These are phyloP conservation scores for Sabuloglossum arenarium DNA, from an alignment of 495 filamentous ascomycete species.

Conservation along the genomic window DNA sequence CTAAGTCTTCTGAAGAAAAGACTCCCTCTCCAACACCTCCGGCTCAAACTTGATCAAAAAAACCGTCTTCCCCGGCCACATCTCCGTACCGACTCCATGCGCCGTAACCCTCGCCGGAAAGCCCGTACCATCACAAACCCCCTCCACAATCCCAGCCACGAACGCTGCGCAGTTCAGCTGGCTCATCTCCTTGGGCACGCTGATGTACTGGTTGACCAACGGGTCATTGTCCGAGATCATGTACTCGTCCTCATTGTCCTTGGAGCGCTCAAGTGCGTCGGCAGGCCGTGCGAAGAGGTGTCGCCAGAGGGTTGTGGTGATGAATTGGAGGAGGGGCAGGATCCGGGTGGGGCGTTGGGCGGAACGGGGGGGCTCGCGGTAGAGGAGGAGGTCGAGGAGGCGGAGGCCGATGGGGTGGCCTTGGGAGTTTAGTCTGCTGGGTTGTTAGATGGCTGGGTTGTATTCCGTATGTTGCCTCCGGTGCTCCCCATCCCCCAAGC, in stretches of 20 bases:
- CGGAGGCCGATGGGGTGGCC: slow-evolving; percentile 89
- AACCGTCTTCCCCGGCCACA: slow-evolving; percentile 91
- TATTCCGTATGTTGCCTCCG: not conserved
- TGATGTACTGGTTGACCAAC: slow-evolving; percentile 80
- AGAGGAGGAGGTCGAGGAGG: slow-evolving; percentile 85
- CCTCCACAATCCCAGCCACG: slow-evolving; percentile 89
- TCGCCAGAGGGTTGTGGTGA: slow-evolving; percentile 74
- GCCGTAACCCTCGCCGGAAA: slow-evolving; percentile 81
- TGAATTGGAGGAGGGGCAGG: slow-evolving; percentile 81
- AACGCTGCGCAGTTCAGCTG: slow-evolving; percentile 92
- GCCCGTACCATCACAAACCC: slow-evolving; percentile 76
- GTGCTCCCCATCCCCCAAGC: no score
- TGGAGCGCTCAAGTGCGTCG: slow-evolving; percentile 75
- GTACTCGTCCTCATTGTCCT: slow-evolving; percentile 73
- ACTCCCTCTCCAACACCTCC: slow-evolving; percentile 81
- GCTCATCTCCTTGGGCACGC: slow-evolving; percentile 82
- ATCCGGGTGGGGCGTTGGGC: slow-evolving; percentile 69
- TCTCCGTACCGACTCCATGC: slow-evolving; percentile 60
- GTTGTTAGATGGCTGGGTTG: not conserved
- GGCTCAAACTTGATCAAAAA: slow-evolving; percentile 82
- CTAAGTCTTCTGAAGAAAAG: slow-evolving; percentile 28
- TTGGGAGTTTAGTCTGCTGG: slow-evolving; percentile 63
- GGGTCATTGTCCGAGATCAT: slow-evolving; percentile 98
- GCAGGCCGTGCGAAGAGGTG: slow-evolving; percentile 81
- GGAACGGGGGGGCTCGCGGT: slow-evolving; percentile 44